Conservation (phyloP, 1,284 basidiomycete genomes). For the Phellopilus nigrolimitatus region DNA sequence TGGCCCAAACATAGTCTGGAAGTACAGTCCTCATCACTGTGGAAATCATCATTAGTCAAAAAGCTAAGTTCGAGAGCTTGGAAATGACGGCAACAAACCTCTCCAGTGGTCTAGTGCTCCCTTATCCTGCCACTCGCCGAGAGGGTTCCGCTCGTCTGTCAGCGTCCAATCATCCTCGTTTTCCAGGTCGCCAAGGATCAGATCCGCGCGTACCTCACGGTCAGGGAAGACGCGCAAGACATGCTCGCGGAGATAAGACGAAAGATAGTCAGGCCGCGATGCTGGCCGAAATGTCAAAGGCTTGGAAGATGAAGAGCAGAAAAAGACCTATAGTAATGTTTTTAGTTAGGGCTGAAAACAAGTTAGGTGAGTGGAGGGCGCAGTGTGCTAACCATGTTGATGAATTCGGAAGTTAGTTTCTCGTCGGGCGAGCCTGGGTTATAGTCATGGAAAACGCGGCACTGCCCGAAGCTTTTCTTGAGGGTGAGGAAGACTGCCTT, state of each 20-base stretch:
- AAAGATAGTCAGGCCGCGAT: slow-evolving; percentile 51
- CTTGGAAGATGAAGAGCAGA: slow-evolving; percentile 61
- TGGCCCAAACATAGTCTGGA: slow-evolving; percentile 35
- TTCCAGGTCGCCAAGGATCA: slow-evolving; percentile 40
- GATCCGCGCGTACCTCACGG: slow-evolving; percentile 51
- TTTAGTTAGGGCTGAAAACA: slow-evolving; percentile 2
- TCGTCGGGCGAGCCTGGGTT: slow-evolving; percentile 40
- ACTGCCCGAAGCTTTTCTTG: slow-evolving; percentile 59
- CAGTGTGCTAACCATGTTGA: slow-evolving; percentile 62
- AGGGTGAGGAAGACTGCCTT: slow-evolving; percentile 69
- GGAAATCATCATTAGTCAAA: slow-evolving; percentile 14
- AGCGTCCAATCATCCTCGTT: slow-evolving; percentile 45
- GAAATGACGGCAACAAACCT: slow-evolving; percentile 40
- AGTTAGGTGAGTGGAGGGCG: slow-evolving; percentile 1
- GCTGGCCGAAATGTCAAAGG: slow-evolving; percentile 64
- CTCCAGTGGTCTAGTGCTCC: slow-evolving; percentile 73
- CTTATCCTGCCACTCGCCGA: slow-evolving; percentile 56
- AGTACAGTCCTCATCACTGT: slow-evolving; percentile 37
- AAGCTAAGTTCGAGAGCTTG: not conserved
- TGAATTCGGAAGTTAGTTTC: slow-evolving; percentile 48
- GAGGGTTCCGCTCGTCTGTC: slow-evolving; percentile 54
- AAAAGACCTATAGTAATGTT: slow-evolving; percentile 53
- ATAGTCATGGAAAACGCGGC: slow-evolving; percentile 77
- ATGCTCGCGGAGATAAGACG: slow-evolving; percentile 58
- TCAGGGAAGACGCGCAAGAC: slow-evolving; percentile 37